phyloP scores from a whole-genome alignment of 352 stramenopile genomes.

The Globisporangium emineosum region DNA sequence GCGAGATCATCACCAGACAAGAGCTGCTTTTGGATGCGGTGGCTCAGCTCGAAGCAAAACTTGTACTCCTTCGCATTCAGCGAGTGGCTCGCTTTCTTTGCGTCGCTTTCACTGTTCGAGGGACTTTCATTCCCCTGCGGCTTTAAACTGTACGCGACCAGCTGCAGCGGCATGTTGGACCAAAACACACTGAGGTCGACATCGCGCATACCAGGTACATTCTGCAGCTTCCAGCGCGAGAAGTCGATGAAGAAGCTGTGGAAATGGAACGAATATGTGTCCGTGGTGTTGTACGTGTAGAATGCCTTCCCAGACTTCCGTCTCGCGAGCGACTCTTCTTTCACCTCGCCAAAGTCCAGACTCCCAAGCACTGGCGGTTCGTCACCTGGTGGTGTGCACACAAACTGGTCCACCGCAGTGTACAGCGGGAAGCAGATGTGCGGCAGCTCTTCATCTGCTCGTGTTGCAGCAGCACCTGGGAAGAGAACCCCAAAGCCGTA shows the following conservation, averaged over 20 bases:
- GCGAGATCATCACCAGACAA: background rate
- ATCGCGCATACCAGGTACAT: conserved; percentile 47
- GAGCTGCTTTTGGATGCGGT: conserved; percentile 21
- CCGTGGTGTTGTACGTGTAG: conserved; percentile 55
- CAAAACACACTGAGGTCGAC: conserved; percentile 48
- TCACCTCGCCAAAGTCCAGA: conserved; percentile 53
- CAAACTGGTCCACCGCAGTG: conserved; percentile 65
- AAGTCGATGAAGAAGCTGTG: conserved; percentile 77
- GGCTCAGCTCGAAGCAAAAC: conserved; percentile 52
- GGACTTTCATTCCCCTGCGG: background rate
- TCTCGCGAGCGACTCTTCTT: conserved; percentile 27
- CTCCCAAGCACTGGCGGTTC: conserved; percentile 35
- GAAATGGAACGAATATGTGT: conserved; percentile 75
- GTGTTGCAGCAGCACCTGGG: conserved; percentile 16
- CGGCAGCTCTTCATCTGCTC: conserved; percentile 46
- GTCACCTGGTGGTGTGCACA: conserved; percentile 34
- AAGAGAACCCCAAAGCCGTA: conserved; percentile 48
- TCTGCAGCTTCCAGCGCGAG: conserved; percentile 43
- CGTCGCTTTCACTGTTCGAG: conserved; percentile 14
- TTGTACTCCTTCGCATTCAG: conserved; percentile 46
- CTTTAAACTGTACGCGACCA: conserved; percentile 54
- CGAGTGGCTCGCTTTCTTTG: conserved; percentile 31
- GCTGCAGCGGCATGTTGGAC: conserved; percentile 57
- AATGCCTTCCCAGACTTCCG: conserved; percentile 31
- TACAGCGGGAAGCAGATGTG: conserved; percentile 71